phyloP scores from a whole-genome alignment of 805 yeast genomes.

The Teunomyces barrocoloradensis region DNA sequence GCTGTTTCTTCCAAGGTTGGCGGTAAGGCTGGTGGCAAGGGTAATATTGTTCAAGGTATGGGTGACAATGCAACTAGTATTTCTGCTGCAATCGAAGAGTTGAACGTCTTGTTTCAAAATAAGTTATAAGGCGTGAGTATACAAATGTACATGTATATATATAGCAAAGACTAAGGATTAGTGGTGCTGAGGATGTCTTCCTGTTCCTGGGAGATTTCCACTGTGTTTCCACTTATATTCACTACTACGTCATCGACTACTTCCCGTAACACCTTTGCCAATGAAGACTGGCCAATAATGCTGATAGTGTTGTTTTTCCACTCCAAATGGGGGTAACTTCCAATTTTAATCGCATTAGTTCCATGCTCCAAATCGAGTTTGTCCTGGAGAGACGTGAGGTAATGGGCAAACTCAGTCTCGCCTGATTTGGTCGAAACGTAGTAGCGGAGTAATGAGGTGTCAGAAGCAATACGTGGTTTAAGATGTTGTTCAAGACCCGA shows the following conservation, averaged over 20 bases:
- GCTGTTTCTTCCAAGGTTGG: slow-evolving; percentile 75
- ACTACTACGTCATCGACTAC: slow-evolving; percentile 47
- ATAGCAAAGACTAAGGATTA: background rate
- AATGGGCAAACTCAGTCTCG: slow-evolving; percentile 72
- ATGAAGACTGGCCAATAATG: slow-evolving; percentile 56
- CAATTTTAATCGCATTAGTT: slow-evolving; percentile 54
- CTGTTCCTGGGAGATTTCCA: slow-evolving; percentile 53
- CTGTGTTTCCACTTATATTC: slow-evolving; percentile 50
- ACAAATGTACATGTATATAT: background rate
- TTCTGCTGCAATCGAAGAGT: slow-evolving; percentile 68
- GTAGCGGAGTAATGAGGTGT: slow-evolving; percentile 34
- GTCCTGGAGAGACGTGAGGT: slow-evolving; percentile 51
- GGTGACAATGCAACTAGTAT: slow-evolving; percentile 78
- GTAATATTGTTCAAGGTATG: slow-evolving; percentile 94
- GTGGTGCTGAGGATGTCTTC: slow-evolving; percentile 46
- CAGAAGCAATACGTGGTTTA: slow-evolving; percentile 22
- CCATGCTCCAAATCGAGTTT: slow-evolving; percentile 26
- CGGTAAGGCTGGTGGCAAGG: slow-evolving; percentile 99
- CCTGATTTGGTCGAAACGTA: slow-evolving; percentile 59
- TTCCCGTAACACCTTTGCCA: slow-evolving; percentile 31
- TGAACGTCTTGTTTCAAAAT: slow-evolving; percentile 58
- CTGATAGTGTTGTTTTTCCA: slow-evolving; percentile 68
- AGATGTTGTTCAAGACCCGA: slow-evolving; percentile 39
- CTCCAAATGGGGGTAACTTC: slow-evolving; percentile 80
- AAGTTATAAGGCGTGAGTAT: slow-evolving; percentile 39